Base-by-base conservation (phyloP, 2,329 filamentous ascomycete species). In the Colletotrichum tabaci region DNA sequence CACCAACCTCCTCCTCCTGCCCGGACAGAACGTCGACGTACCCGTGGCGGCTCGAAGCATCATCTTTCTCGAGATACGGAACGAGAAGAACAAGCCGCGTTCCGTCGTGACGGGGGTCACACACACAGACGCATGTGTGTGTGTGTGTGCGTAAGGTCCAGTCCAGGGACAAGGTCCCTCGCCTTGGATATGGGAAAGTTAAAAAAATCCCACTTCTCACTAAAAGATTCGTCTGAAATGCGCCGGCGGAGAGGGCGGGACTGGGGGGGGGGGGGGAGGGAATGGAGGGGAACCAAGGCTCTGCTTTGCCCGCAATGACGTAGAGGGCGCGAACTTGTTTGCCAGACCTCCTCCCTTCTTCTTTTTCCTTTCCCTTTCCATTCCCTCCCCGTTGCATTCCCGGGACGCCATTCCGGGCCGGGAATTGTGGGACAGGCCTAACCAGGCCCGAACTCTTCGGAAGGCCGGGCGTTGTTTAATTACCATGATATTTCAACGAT, bases 351-450 rank as follows among this genome's bases (percentile, higher is more conserved):
- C 21, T 2, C 21, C 21, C 21, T 23, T 23, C 7, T 35, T 30
- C 30, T 7, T 8, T 30, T 30, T 30, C 30, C 30, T 30, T 30
- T 30, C 4, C 30, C 5, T 6, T 30, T 35, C 7, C 30, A 1
- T 35, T 35, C 49, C 50, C 61, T 2, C 21, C n/a, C 52, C 7
- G 26, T 40, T 26, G 49, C 56, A 47, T 47, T 9, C 50, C 38
- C 46, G 47, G 49, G 42, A 21, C 42, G 9, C n/a, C 55, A 53
- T 57, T 49, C 64, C 67, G 67, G 63, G 21, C 67, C 63, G 56
- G 35, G 42, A 52, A 21, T 18, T 44, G 18, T 57, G 65, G 66
- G 40, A 38, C 50, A n/a, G 35, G 9, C 6, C 21, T 3, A 50
- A 13, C 21, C 5, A 50, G 18, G 30, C 42, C 49, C 47, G 61